Base-by-base conservation (phyloP, 495 filamentous ascomycete genomes). In the Rhypophila decipiens region DNA sequence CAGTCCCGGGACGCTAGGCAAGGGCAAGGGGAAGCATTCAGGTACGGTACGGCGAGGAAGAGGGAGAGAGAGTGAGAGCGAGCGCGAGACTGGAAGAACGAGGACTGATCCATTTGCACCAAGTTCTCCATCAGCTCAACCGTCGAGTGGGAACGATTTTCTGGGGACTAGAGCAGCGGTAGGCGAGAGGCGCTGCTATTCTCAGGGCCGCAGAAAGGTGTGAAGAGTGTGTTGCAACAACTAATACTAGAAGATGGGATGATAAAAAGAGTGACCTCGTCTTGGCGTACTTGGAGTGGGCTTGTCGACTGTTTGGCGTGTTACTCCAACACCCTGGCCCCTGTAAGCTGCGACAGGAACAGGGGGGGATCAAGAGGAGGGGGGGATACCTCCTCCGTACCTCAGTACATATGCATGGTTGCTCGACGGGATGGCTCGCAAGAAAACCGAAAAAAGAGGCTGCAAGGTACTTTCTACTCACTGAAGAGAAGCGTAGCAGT, bases 121-220 rank as follows among this genome's bases (percentile, higher is more conserved):
- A 49, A n/a, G n/a, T 24, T 44, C 33, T 44, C 40, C 47, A 24
- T 42, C 29, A 21, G 13, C 12, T 17, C 29, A 46, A 49, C 46
- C 34, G 39, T 47, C 43, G 20, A 49, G 35, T 22, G 35, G 47
- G 44, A 35, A 35, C 47, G 29, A 18, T 12, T 36, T 34, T 49
- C 40, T 51, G 49, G 51, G 49, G 56, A 49, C 50, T 51, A 9
- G 49, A 46, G 39, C 39, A 40, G 56, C 52, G 50, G 64, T 60
- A 61, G 43, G 48, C 41, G 19, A 47, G 61, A 61, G 65, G 69
- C 68, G 65, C 67, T 73, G 69, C 68, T 72, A 70, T 71, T 69
- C 39, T 48, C 51, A 51, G 47, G 37, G 46, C 47, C 52, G n/a
- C n/a, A 44, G 44, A 13, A 35, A 44, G n/a, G n/a, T n/a, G n/a